These are phyloP conservation scores for Ophiostoma triangulosporum DNA, from an alignment of 2,329 filamentous ascomycete species.

Conservation along the genomic window DNA sequence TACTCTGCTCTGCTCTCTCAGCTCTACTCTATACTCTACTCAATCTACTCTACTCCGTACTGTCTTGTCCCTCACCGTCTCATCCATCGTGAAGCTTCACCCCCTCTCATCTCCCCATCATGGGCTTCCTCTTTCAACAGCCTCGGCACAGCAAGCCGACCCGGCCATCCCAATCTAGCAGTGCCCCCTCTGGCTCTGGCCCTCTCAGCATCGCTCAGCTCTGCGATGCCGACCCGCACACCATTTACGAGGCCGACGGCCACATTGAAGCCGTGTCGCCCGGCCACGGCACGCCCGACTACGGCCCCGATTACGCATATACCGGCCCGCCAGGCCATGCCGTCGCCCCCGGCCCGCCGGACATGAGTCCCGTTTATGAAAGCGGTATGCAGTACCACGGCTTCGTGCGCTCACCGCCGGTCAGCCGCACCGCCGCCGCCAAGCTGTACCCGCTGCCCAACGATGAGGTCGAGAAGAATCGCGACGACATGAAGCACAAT, in stretches of 20 bases:
- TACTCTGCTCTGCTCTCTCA: no score
- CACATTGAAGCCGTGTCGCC: neutral
- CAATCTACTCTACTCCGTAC: neutral
- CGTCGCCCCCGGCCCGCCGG: neutral
- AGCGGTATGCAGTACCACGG: slow-evolving; percentile 24
- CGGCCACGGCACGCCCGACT: neutral
- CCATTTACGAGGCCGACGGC: neutral
- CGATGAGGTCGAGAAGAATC: slow-evolving; percentile 27
- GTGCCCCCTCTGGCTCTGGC: neutral
- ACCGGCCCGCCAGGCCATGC: slow-evolving; percentile 14
- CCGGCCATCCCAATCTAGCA: neutral
- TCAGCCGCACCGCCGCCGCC: slow-evolving; percentile 13
- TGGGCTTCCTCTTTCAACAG: slow-evolving; percentile 6
- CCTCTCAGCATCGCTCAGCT: neutral
- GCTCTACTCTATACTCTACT: no score
- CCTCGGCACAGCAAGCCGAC: slow-evolving; percentile 1
- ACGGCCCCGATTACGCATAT: slow-evolving; percentile 19
- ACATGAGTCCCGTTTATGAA: slow-evolving; percentile 20
- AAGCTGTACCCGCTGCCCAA: slow-evolving; percentile 22
- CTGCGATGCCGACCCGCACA: neutral
- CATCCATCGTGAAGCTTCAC: neutral
- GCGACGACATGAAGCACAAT: slow-evolving; percentile 28
- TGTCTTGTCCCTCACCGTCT: neutral
- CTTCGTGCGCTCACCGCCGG: slow-evolving; percentile 15
- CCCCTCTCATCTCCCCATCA: neutral